phyloP scores from a whole-genome alignment of 345 rosid species.

The Melaleuca quinquenervia region DNA sequence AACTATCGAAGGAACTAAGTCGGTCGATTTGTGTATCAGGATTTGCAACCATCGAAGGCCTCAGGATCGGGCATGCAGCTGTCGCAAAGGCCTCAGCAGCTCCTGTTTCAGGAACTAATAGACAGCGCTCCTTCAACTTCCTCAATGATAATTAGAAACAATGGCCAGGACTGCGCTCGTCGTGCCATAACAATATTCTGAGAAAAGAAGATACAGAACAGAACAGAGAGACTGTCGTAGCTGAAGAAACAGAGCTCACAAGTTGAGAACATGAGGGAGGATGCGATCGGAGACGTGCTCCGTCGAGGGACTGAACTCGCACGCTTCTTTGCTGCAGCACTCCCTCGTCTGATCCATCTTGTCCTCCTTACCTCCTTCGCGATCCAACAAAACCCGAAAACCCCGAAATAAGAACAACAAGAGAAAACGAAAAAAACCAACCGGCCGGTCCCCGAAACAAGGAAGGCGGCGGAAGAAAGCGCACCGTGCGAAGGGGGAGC shows the following conservation, averaged over 20 bases:
- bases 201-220: background rate
- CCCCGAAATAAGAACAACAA: background rate
- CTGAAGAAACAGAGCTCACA: slow-evolving; percentile 27
- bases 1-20: background rate
- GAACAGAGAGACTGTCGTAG: background rate
- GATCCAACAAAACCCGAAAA: background rate
- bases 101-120: background rate
- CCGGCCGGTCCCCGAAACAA: background rate
- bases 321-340: slow-evolving; percentile 33
- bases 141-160: background rate
- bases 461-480: background rate
- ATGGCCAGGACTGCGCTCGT: background rate
- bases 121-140: background rate
- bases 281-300: slow-evolving; percentile 33
- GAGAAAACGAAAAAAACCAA: background rate
- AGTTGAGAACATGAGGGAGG: slow-evolving; percentile 68
- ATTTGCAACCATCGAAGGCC: background rate
- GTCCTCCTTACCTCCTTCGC: slow-evolving; percentile 1
- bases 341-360: slow-evolving; percentile 26
- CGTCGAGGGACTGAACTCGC: slow-evolving; percentile 11
- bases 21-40: background rate
- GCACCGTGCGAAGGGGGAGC: background rate
- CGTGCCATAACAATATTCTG: background rate
- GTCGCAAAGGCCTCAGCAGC: background rate
- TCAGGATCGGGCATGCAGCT: background rate